A percentile compares a stretch with the other conserved stretches of the same genome.
Evolutionary conservation across 2,329 filamentous ascomycete species (phyloP).

Genomic region (Eurotiales sp.): DNA sequence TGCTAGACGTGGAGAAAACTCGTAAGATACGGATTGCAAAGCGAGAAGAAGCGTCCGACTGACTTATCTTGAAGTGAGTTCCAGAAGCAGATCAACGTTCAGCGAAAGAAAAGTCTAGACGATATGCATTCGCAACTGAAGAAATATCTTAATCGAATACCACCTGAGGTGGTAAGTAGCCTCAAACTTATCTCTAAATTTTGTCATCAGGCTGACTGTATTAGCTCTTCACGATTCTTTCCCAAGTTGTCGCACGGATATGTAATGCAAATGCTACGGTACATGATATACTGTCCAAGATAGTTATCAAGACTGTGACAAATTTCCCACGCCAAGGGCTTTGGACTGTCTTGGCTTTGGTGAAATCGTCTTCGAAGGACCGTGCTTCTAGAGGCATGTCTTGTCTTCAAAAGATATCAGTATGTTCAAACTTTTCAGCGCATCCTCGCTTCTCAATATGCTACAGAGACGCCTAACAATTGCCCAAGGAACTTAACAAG

Average conservation of each 20-base stretch:
- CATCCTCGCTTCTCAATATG: background rate
- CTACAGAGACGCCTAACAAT: background rate
- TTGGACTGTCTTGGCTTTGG: conserved; percentile 85
- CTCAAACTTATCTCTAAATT: background rate
- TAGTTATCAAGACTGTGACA: conserved; percentile 81
- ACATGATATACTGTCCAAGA: conserved; percentile 69
- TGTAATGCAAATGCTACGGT: conserved; percentile 77
- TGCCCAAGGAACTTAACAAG: conserved; percentile 47
- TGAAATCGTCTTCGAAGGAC: conserved; percentile 73
- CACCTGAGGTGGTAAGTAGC: conserved; percentile 40
- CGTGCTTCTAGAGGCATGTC: conserved; percentile 54
- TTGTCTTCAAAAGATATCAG: conserved; percentile 40
- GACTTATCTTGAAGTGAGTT: conserved; percentile 35
- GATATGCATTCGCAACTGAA: conserved; percentile 70
- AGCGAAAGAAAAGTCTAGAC: conserved; percentile 62
- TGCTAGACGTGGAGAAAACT: conserved; percentile 45
- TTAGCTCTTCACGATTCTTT: conserved; percentile 61
- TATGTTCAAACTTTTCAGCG: conserved; percentile 17
- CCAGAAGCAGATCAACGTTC: conserved; percentile 43
- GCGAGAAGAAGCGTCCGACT: background rate
- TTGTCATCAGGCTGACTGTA: conserved; percentile 19
- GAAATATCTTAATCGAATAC: conserved; percentile 65
- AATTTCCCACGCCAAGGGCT: conserved; percentile 86
- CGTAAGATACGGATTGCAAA: conserved; percentile 28
- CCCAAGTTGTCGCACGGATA: conserved; percentile 94